Conservation (phyloP, 352 stramenopile species). For the Halophytophthora polymorphica region DNA sequence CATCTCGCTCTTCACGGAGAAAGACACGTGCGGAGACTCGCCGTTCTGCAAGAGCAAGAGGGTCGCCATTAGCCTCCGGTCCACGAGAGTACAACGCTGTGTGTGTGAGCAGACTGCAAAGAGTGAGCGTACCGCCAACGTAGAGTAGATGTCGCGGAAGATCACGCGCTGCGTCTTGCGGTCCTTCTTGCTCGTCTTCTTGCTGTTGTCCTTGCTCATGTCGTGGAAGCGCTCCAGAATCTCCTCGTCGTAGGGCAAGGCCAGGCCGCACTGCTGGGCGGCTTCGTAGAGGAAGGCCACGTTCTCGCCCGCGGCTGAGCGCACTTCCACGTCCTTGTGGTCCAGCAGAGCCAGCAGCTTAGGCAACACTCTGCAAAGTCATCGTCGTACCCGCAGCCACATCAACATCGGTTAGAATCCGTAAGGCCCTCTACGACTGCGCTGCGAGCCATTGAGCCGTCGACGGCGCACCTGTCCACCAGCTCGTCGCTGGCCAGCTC, state of each 20-base stretch:
- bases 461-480: constrained; percentile 44
- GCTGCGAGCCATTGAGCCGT: constrained; percentile 1
- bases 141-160: constrained; percentile 82
- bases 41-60: constrained; percentile 41
- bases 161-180: constrained; percentile 82
- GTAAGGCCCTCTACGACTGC: background rate
- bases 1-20: constrained; percentile 72
- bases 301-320: constrained; percentile 80
- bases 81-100: too few relatives aligned
- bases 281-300: constrained; percentile 82
- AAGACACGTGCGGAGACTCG: constrained; percentile 75
- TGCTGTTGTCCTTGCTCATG: constrained; percentile 88
- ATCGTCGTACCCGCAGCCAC: background rate
- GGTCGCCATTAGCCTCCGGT: background rate
- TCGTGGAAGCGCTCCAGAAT: constrained; percentile 65
- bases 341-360: constrained; percentile 70
- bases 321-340: constrained; percentile 79
- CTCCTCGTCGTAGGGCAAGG: constrained; percentile 57
- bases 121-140: constrained; percentile 53
- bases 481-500: constrained; percentile 46
- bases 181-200: constrained; percentile 90
- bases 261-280: constrained; percentile 39
- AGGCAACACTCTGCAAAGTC: constrained; percentile 47
- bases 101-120: too few relatives aligned
- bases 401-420: constrained; percentile 1